Percentiles rank a stretch among this genome's conserved stretches.
These are phyloP conservation scores for Apiospora sp. DNA, from an alignment of 2,329 filamentous ascomycete genomes.

Conservation along the genomic window DNA sequence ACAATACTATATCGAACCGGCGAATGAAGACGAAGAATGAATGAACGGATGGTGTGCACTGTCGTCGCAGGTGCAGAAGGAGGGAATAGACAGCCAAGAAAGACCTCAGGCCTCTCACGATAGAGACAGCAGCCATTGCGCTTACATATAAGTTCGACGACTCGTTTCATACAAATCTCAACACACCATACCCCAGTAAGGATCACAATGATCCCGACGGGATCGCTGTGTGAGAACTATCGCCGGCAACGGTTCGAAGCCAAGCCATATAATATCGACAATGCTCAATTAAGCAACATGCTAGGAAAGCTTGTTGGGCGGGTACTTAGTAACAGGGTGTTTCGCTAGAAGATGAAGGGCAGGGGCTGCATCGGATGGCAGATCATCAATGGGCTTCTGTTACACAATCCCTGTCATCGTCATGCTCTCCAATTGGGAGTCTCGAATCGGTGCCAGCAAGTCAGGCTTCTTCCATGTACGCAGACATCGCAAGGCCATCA, in stretches of 20 bases:
- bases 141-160: not conserved
- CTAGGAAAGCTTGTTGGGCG: not conserved
- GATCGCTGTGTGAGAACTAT: not conserved
- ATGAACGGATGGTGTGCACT: not conserved
- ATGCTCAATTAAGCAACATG: not conserved
- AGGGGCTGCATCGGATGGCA: slow-evolving; percentile 10
- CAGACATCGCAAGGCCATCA: not conserved
- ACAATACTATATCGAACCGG: not conserved
- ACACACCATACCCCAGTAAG: not conserved
- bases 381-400: slow-evolving; percentile 13
- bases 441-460: not conserved
- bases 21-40: not conserved
- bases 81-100: not conserved
- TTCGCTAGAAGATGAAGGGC: not conserved
- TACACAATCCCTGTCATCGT: slow-evolving; percentile 15
- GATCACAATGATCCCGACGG: not conserved
- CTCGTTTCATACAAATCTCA: not conserved
- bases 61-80: not conserved
- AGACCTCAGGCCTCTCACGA: not conserved
- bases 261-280: not conserved
- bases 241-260: not conserved
- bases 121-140: not conserved
- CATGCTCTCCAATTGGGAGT: not conserved
- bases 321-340: not conserved
- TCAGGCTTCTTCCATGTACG: not conserved